Conservation (phyloP, 2,329 filamentous ascomycete species). For the Penicillium sp. region DNA sequence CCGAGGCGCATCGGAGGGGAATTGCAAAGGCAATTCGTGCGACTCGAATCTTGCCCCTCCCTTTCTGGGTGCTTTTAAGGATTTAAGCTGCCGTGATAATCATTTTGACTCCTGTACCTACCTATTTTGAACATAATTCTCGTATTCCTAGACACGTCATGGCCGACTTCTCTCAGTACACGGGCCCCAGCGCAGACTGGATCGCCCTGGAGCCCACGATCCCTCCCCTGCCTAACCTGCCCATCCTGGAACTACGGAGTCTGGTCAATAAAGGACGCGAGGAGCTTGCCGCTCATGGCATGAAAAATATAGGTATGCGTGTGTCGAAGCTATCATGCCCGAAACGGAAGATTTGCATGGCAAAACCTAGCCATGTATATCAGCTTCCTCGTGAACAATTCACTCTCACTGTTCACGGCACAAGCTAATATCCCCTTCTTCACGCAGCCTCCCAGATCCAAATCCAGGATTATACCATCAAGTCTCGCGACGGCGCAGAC, state of each 20-base stretch:
- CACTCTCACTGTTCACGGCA: neutral
- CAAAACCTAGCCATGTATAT: neutral
- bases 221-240: conserved; percentile 28
- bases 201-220: conserved; percentile 40
- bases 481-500: conserved; percentile 48
- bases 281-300: conserved; percentile 30
- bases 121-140: neutral
- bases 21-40: neutral
- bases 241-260: conserved; percentile 27
- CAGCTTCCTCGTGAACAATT: neutral
- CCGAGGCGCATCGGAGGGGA: conserved; percentile 14
- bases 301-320: conserved; percentile 31
- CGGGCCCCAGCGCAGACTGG: conserved; percentile 50
- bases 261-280: conserved; percentile 40
- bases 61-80: neutral
- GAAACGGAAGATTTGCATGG: neutral
- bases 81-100: neutral
- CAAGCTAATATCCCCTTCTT: neutral
- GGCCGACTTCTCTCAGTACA: conserved; percentile 46
- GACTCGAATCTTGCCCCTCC: neutral
- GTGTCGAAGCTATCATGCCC: conserved; percentile 3
- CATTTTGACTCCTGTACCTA: neutral
- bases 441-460: conserved; percentile 33
- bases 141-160: conserved; percentile 17
- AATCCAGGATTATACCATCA: conserved; percentile 42